Percentiles rank a stretch among this genome's conserved stretches.
Conservation (phyloP, 2,329 filamentous ascomycete species). For the Fusarium sp. region DNA sequence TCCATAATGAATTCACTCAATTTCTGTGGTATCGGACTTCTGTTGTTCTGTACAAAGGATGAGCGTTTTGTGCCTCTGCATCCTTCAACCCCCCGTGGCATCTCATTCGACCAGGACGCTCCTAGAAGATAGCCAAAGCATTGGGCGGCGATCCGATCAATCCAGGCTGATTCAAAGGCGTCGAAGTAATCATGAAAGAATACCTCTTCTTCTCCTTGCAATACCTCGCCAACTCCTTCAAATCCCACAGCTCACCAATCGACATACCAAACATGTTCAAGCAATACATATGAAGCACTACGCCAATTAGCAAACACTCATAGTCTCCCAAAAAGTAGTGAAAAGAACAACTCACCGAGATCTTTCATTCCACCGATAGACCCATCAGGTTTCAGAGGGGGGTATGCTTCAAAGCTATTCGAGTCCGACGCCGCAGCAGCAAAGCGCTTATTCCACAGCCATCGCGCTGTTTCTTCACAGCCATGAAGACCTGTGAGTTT, state of each 20-base stretch:
- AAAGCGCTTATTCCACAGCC: conserved; percentile 78
- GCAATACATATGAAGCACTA: conserved; percentile 61
- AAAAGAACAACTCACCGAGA: conserved; percentile 48
- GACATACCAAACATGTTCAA: conserved; percentile 65
- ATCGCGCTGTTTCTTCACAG: conserved; percentile 65
- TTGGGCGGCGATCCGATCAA: conserved; percentile 38
- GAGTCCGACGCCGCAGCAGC: conserved; percentile 73
- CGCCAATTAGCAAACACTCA: background rate
- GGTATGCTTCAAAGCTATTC: conserved; percentile 73
- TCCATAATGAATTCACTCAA: fast-evolving
- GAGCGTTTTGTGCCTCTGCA: background rate
- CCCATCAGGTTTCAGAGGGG: conserved; percentile 60
- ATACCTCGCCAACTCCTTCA: conserved; percentile 64
- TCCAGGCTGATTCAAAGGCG: conserved; percentile 58
- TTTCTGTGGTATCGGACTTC: background rate
- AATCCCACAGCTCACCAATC: conserved; percentile 67
- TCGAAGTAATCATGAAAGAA: conserved; percentile 71
- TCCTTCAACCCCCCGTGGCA: fast-evolving
- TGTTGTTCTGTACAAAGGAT: background rate
- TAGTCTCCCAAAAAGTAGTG: fast-evolving
- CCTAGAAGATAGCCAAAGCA: conserved; percentile 41
- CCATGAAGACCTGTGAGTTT: conserved; percentile 58
- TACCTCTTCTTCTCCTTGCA: conserved; percentile 66
- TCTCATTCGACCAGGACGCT: no score
- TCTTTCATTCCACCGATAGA: conserved; percentile 47